Percentiles rank a stretch among this genome's conserved stretches.
phyloP scores from a whole-genome alignment of 306 rosid species.

The Ochetophila trinervis region DNA sequence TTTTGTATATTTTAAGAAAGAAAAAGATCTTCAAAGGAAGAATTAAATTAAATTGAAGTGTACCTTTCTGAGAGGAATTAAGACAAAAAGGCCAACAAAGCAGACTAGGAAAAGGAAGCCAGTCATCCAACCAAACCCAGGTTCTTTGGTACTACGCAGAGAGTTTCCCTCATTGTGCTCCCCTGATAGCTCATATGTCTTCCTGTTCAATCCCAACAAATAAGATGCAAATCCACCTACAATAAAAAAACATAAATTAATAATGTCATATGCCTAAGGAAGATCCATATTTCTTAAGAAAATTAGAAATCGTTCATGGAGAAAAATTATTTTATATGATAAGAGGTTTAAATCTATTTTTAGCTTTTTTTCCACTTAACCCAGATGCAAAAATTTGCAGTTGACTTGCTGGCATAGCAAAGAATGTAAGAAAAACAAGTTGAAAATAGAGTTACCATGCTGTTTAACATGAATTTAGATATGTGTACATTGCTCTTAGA shows the following conservation, averaged over 20 bases:
- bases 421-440: too few relatives aligned
- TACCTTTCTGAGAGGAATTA: conserved; percentile 93
- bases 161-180: conserved; percentile 59
- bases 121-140: conserved; percentile 89
- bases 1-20: neutral
- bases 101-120: conserved; percentile 77
- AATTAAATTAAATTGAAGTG: too few relatives aligned
- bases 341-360: too few relatives aligned
- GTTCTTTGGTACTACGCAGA: conserved; percentile 52
- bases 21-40: neutral
- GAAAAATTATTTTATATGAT: too few relatives aligned
- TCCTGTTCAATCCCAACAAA: conserved; percentile 71
- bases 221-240: conserved; percentile 93
- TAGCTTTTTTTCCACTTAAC: too few relatives aligned
- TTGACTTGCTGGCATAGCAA: too few relatives aligned
- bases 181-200: conserved; percentile 79
- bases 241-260: neutral
- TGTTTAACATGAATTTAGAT: neutral
- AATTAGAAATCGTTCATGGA: too few relatives aligned
- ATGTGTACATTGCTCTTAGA: too few relatives aligned
- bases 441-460: too few relatives aligned
- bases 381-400: too few relatives aligned
- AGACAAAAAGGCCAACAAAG: conserved; percentile 91
- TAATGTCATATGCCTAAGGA: too few relatives aligned
- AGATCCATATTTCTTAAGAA: too few relatives aligned